Percentiles rank a stretch among this genome's conserved stretches.
These are phyloP conservation scores for Globisporangium alternatum DNA, from an alignment of 352 stramenopile species.

Conservation along the genomic window DNA sequence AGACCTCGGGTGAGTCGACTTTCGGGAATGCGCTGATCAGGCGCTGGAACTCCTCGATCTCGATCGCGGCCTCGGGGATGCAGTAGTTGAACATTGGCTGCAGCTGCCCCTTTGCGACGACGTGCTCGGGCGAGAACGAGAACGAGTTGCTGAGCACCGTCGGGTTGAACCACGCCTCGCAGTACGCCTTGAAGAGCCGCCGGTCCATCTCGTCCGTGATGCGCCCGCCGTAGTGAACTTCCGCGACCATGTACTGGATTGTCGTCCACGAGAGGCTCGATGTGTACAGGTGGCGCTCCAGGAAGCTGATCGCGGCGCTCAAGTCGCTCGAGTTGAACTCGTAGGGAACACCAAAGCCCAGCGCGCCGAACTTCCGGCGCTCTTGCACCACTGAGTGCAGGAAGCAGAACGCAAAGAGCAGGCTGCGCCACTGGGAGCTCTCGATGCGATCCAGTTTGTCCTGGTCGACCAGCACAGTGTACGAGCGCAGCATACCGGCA, in stretches of 20 bases:
- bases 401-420: slow-evolving; percentile 77
- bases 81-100: slow-evolving; percentile 43
- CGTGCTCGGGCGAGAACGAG: slow-evolving; percentile 63
- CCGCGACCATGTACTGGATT: slow-evolving; percentile 80
- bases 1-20: slow-evolving; percentile 79
- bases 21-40: slow-evolving; percentile 61
- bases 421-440: slow-evolving; percentile 45
- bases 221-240: slow-evolving; percentile 79
- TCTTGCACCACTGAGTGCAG: slow-evolving; percentile 77
- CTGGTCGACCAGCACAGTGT: slow-evolving; percentile 73
- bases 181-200: slow-evolving; percentile 70
- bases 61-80: slow-evolving; percentile 24
- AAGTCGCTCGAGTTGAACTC: slow-evolving; percentile 80
- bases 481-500: slow-evolving; percentile 64
- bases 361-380: slow-evolving; percentile 67
- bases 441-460: slow-evolving; percentile 81
- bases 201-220: slow-evolving; percentile 82
- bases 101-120: slow-evolving; percentile 26
- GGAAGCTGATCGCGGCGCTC: slow-evolving; percentile 57
- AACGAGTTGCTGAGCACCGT: slow-evolving; percentile 56
- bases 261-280: slow-evolving; percentile 61
- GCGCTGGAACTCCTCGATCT: slow-evolving; percentile 68
- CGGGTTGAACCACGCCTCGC: slow-evolving; percentile 69
- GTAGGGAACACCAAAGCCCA: slow-evolving; percentile 75
- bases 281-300: slow-evolving; percentile 72